Conservation (phyloP, 371 early-diverging fungal genomes). For the Mucor mucedo region DNA sequence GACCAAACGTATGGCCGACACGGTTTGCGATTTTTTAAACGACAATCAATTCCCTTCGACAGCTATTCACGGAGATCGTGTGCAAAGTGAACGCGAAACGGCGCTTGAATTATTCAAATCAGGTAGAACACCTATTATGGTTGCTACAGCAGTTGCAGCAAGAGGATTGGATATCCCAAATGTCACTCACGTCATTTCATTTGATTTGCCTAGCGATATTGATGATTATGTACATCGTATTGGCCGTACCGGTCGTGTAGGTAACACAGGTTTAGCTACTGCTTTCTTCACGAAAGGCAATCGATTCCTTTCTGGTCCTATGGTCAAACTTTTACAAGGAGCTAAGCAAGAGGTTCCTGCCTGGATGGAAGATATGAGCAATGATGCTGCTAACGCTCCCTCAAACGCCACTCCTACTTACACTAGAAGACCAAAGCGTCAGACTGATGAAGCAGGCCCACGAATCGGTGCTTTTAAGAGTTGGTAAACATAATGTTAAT, state of each 20-base stretch:
- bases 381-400: slow-evolving; percentile 6
- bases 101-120: slow-evolving; percentile 89
- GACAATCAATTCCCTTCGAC: slow-evolving; percentile 81
- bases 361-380: slow-evolving; percentile 63
- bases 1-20: slow-evolving; percentile 98
- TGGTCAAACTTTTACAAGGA: slow-evolving; percentile 78
- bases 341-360: slow-evolving; percentile 58
- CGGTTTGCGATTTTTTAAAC: slow-evolving; percentile 77
- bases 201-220: slow-evolving; percentile 90
- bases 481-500: slow-evolving; percentile 3
- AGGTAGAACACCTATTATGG: slow-evolving; percentile 92
- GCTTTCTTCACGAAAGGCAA: slow-evolving; percentile 96
- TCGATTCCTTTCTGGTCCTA: slow-evolving; percentile 73
- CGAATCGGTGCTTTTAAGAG: slow-evolving; percentile 19
- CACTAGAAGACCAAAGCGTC: slow-evolving; percentile 1
- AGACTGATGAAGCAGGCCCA: slow-evolving; percentile 27
- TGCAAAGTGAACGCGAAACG: slow-evolving; percentile 96
- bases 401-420: slow-evolving; percentile 6
- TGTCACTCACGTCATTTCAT: slow-evolving; percentile 91
- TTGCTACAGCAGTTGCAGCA: slow-evolving; percentile 99
- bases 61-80: slow-evolving; percentile 96
- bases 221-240: slow-evolving; percentile 96
- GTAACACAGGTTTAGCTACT: slow-evolving; percentile 91
- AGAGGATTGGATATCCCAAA: slow-evolving; percentile 96
- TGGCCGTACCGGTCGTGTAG: slow-evolving; percentile 97